Evolutionary conservation across 2,329 filamentous ascomycete species (phyloP).

Genomic region (Botryotinia calthae): DNA sequence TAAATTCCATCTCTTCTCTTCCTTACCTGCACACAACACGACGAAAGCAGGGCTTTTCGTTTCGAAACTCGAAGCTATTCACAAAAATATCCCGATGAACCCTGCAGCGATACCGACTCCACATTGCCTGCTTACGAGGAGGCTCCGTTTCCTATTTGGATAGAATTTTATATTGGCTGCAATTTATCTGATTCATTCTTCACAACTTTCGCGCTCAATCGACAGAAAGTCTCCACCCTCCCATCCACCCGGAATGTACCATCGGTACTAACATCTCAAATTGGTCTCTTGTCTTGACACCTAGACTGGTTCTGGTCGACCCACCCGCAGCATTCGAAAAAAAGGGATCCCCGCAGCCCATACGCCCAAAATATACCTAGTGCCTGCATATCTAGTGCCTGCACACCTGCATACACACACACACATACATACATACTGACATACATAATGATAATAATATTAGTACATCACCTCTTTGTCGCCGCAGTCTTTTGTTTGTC

Average conservation of each 20-base stretch:
- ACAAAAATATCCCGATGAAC: neutral
- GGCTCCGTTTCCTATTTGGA: conserved; percentile 2
- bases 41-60: neutral
- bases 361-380: conserved; percentile 6
- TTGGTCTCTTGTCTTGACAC: neutral
- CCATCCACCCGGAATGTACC: neutral
- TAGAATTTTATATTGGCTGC: neutral
- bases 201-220: neutral
- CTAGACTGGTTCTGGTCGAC: neutral
- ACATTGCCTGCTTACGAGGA: neutral
- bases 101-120: neutral
- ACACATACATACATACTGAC: too few relatives aligned
- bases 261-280: neutral
- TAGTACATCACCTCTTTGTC: neutral
- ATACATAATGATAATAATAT: neutral
- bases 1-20: neutral
- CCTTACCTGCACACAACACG: neutral
- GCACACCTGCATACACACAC: too few relatives aligned
- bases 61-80: conserved; percentile 9
- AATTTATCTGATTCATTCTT: conserved; percentile 4
- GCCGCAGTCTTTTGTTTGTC: neutral
- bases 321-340: neutral
- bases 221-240: neutral
- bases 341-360: conserved; percentile 2
- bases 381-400: too few relatives aligned